Evolutionary conservation across 2,329 filamentous ascomycete species (phyloP).

Genomic region (Fusarium caatingaense): DNA sequence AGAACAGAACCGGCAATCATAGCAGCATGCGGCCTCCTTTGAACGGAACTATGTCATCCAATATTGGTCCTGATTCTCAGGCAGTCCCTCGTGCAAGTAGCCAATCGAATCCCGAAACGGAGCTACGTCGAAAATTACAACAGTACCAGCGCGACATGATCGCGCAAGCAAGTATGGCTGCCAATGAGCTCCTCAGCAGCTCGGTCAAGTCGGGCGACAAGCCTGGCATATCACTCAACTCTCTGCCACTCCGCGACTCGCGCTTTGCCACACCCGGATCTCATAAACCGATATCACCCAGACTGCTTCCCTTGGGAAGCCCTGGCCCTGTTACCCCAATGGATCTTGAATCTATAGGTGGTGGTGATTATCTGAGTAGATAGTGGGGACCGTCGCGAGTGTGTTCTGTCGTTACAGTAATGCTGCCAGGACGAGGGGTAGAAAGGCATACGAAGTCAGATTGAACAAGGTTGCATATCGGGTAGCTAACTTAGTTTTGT

Average conservation of each 20-base stretch:
- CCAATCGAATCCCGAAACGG: conserved; percentile 48
- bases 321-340: conserved; percentile 72
- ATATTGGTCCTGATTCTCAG: conserved; percentile 53
- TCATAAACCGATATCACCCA: conserved; percentile 62
- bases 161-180: conserved; percentile 65
- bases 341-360: conserved; percentile 59
- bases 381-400: not conserved
- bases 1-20: conserved; percentile 52
- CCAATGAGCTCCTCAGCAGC: conserved; percentile 56
- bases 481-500: not conserved
- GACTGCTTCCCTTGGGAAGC: conserved; percentile 65
- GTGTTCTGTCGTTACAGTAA: not conserved
- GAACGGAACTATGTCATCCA: conserved; percentile 47
- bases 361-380: conserved; percentile 52
- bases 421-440: not conserved
- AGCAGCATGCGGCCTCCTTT: conserved; percentile 40
- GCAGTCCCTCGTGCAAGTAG: conserved; percentile 40
- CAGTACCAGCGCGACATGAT: conserved; percentile 73
- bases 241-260: conserved; percentile 52
- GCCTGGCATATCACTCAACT: conserved; percentile 50
- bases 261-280: conserved; percentile 53
- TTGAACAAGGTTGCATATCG: conserved; percentile 4
- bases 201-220: conserved; percentile 43
- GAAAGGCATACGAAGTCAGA: conserved; percentile 3
- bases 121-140: conserved; percentile 63